phyloP scores from a whole-genome alignment of 2,329 filamentous ascomycete species.

The Phyllosticta citriasiana region DNA sequence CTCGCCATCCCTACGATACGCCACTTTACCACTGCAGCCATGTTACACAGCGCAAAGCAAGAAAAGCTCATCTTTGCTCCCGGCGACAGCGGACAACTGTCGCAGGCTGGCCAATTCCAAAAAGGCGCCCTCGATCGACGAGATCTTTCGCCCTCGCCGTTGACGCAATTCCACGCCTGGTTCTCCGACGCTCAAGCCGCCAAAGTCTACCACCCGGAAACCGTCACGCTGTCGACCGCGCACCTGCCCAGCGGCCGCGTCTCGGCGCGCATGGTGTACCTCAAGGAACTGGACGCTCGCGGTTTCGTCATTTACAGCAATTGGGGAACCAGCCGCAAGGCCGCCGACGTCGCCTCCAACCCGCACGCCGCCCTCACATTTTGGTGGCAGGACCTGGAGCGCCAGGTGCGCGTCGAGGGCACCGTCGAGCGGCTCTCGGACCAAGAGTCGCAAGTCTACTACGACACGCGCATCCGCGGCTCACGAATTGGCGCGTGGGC shows the following conservation, averaged over 20 bases:
- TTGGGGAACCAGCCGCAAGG: slow-evolving; percentile 66
- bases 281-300: slow-evolving; percentile 78
- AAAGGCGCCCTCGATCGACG: slow-evolving; percentile 50
- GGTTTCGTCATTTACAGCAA: slow-evolving; percentile 95
- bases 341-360: slow-evolving; percentile 61
- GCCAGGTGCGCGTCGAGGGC: slow-evolving; percentile 88
- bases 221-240: slow-evolving; percentile 79
- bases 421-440: slow-evolving; percentile 52
- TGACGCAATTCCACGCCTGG: slow-evolving; percentile 83
- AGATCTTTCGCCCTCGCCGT: slow-evolving; percentile 56
- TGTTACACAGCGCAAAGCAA: neutral
- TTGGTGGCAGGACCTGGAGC: slow-evolving; percentile 77
- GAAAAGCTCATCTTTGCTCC: slow-evolving; percentile 50
- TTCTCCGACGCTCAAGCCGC: slow-evolving; percentile 61
- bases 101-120: slow-evolving; percentile 67
- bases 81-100: slow-evolving; percentile 40
- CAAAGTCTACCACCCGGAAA: slow-evolving; percentile 67
- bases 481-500: slow-evolving; percentile 89
- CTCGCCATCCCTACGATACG: neutral
- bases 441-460: slow-evolving; percentile 63
- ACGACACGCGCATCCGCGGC: slow-evolving; percentile 60
- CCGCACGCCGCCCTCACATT: slow-evolving; percentile 76
- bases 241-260: slow-evolving; percentile 74
- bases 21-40: neutral
- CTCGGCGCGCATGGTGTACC: slow-evolving; percentile 76